Evolutionary conservation across 306 rosid genomes (phyloP).

Genomic region (Crotalaria pallida): DNA sequence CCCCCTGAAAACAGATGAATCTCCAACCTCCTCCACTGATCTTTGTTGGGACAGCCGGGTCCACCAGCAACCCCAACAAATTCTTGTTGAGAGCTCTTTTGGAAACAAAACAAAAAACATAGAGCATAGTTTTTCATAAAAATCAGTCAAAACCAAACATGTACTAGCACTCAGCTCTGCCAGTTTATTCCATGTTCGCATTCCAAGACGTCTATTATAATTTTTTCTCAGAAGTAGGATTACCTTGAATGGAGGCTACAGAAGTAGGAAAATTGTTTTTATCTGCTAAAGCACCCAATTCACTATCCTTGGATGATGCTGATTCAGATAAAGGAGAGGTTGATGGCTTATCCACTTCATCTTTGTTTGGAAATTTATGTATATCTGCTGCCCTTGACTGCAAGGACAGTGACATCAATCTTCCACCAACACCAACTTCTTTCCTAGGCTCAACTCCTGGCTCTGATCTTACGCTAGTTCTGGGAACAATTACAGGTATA

Average conservation of each 20-base stretch:
- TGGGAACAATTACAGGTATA: conserved; percentile 87
- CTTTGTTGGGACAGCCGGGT: too few species aligned
- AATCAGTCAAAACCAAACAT: too few species aligned
- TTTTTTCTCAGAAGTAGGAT: conserved; percentile 42
- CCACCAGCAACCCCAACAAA: too few species aligned
- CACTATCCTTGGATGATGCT: conserved; percentile 45
- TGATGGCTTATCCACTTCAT: conserved; percentile 64
- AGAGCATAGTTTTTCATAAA: not conserved
- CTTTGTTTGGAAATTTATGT: conserved; percentile 53
- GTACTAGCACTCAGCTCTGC: conserved; percentile 32
- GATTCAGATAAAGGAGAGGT: conserved; percentile 53
- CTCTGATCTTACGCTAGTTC: conserved; percentile 68
- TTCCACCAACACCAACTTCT: conserved; percentile 65
- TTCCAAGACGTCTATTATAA: conserved; percentile 34
- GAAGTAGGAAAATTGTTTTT: conserved; percentile 49
- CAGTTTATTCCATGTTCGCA: conserved; percentile 41
- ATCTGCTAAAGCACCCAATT: conserved; percentile 43
- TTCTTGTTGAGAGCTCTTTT: not conserved
- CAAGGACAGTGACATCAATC: conserved; percentile 55
- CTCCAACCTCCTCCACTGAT: too few species aligned
- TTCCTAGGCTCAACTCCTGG: conserved; percentile 67
- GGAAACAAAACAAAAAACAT: too few species aligned
- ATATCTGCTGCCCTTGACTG: conserved; percentile 67
- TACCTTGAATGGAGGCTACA: conserved; percentile 54
- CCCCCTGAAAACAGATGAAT: too few species aligned